Evolutionary conservation across 768 basidiomycete species (phyloP).

Genomic region (Cyclocybe cylindracea): DNA sequence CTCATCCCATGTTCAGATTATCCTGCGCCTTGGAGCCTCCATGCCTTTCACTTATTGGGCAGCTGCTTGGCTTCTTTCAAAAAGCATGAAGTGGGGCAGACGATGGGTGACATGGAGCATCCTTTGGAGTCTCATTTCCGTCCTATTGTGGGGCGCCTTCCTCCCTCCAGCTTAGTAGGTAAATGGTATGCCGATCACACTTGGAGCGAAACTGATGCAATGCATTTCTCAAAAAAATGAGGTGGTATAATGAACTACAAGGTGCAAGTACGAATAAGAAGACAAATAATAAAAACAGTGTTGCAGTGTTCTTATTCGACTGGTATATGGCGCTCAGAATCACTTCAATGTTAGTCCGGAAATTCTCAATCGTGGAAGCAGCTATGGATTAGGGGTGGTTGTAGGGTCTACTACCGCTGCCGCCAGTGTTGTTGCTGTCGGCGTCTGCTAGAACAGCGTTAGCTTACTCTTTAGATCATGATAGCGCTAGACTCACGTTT

Average conservation of each 20-base stretch:
- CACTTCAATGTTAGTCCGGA: no score
- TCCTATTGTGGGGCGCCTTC: slow-evolving; percentile 82
- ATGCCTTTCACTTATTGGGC: slow-evolving; percentile 88
- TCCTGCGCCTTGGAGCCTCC: slow-evolving; percentile 72
- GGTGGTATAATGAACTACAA: no score
- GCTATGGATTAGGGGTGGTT: no score
- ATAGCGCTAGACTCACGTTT: not conserved
- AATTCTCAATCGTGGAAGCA: no score
- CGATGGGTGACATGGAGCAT: slow-evolving; percentile 80
- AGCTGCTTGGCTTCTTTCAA: slow-evolving; percentile 64
- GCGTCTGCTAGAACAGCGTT: no score
- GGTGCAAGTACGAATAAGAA: no score
- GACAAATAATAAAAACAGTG: no score
- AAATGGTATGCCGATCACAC: not conserved
- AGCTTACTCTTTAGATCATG: not conserved
- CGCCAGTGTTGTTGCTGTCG: no score
- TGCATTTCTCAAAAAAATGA: no score
- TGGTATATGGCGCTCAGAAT: no score
- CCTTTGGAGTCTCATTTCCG: slow-evolving; percentile 70
- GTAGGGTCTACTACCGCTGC: no score
- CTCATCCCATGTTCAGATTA: slow-evolving; percentile 85
- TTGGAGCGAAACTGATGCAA: not conserved
- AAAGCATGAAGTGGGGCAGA: slow-evolving; percentile 47
- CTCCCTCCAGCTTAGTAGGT: slow-evolving; percentile 82
- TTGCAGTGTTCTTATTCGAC: no score